Conservation (phyloP, 306 rosid species). For the Nissolia schottii region DNA sequence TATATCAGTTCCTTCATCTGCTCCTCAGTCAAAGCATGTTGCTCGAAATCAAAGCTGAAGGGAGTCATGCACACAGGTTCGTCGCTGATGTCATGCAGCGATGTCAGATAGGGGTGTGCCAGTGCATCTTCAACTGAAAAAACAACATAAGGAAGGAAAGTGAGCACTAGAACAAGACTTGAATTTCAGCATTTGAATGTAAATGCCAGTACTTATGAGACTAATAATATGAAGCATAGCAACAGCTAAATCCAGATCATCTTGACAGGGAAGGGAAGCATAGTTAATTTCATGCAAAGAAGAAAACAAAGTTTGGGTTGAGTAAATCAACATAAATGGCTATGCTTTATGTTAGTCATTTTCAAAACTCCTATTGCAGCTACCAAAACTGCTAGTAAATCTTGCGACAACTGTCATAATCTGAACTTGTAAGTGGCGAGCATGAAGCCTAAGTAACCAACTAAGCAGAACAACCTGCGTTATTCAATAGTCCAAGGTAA, state of each 20-base stretch:
- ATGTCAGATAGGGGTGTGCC: slow-evolving; percentile 89
- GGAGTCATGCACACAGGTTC: slow-evolving; percentile 97
- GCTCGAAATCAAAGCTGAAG: slow-evolving; percentile 96
- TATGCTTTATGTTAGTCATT: not conserved
- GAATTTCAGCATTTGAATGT: not conserved
- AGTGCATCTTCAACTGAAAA: slow-evolving; percentile 81
- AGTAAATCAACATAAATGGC: not conserved
- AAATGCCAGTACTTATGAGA: not conserved
- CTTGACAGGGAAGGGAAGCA: not conserved
- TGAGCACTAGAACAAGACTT: not conserved
- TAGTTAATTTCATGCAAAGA: not conserved
- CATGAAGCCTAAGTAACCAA: not conserved
- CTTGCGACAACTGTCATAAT: not conserved
- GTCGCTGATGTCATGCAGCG: slow-evolving; percentile 95
- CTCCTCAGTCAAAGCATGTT: slow-evolving; percentile 87
- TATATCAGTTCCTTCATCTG: slow-evolving; percentile 95
- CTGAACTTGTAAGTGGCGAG: not conserved
- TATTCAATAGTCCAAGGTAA: not conserved
- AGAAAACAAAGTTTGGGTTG: not conserved
- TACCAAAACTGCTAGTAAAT: not conserved
- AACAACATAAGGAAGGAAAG: not conserved
- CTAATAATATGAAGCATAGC: not conserved
- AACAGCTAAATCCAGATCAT: not conserved
- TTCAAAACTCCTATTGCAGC: not conserved
- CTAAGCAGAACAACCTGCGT: not conserved